phyloP scores from a whole-genome alignment of 2,329 filamentous ascomycete species.

The Fusarium gaditjirri region DNA sequence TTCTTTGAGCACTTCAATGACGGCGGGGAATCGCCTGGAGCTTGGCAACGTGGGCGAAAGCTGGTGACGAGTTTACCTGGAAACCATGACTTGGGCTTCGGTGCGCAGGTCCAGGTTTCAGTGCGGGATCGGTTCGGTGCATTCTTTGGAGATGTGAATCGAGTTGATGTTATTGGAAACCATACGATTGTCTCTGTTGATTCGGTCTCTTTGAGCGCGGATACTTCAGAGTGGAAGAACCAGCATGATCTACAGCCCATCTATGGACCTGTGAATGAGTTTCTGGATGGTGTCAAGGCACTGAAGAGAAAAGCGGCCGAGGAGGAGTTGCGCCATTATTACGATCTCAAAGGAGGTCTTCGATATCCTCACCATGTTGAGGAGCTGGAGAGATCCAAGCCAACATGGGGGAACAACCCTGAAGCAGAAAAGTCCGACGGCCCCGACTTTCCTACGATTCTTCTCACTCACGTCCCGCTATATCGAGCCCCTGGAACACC shows the following conservation, averaged over 20 bases:
- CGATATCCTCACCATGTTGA: slow-evolving; percentile 69
- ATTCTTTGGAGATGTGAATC: slow-evolving; percentile 92
- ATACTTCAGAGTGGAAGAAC: slow-evolving; percentile 61
- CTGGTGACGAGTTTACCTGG: slow-evolving; percentile 88
- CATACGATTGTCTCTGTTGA: slow-evolving; percentile 96
- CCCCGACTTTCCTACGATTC: slow-evolving; percentile 82
- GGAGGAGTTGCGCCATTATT: slow-evolving; percentile 73
- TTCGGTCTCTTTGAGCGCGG: slow-evolving; percentile 85
- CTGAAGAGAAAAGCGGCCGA: slow-evolving; percentile 75
- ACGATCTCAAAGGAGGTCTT: slow-evolving; percentile 67
- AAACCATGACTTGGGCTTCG: slow-evolving; percentile 96
- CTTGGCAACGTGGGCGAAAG: slow-evolving; percentile 75
- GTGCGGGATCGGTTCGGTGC: slow-evolving; percentile 86
- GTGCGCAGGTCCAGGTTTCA: slow-evolving; percentile 80
- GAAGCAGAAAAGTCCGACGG: slow-evolving; percentile 56
- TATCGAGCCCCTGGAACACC: slow-evolving; percentile 85
- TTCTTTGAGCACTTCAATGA: slow-evolving; percentile 79
- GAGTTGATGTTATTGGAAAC: slow-evolving; percentile 91
- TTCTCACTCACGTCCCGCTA: slow-evolving; percentile 91
- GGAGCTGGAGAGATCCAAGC: slow-evolving; percentile 61
- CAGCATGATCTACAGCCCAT: slow-evolving; percentile 68
- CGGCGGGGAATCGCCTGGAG: slow-evolving; percentile 63
- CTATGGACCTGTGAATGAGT: slow-evolving; percentile 80
- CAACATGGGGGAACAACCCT: slow-evolving; percentile 28
- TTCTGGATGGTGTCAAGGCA: slow-evolving; percentile 73